phyloP scores from a whole-genome alignment of 495 filamentous ascomycete species.

The Entonaema liquescens region DNA sequence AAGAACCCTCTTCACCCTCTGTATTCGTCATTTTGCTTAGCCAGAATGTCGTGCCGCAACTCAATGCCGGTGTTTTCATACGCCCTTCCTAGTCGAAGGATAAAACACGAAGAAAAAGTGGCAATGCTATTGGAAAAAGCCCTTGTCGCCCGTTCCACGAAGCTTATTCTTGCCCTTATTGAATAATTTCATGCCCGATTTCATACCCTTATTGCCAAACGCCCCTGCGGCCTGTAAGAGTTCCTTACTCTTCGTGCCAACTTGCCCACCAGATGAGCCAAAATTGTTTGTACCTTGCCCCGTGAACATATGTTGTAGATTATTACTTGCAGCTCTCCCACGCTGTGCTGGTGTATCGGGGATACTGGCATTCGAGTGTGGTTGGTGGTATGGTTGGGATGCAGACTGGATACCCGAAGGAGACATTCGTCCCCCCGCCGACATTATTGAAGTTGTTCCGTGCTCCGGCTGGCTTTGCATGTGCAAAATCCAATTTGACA shows the following conservation, averaged over 20 bases:
- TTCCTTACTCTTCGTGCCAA: slow-evolving; percentile 83
- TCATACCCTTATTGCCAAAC: slow-evolving; percentile 52
- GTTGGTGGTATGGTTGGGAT: slow-evolving; percentile 60
- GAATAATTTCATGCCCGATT: slow-evolving; percentile 85
- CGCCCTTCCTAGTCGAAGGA: slow-evolving; percentile 17
- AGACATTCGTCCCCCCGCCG: slow-evolving; percentile 39
- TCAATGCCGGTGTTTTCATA: not conserved
- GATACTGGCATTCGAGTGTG: slow-evolving; percentile 52
- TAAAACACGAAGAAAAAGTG: slow-evolving; percentile 35
- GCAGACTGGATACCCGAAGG: slow-evolving; percentile 28
- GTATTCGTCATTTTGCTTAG: not conserved
- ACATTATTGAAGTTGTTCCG: slow-evolving; percentile 12
- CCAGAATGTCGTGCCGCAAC: not conserved
- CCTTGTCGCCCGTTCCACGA: slow-evolving; percentile 77
- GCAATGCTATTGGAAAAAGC: slow-evolving; percentile 65
- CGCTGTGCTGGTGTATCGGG: slow-evolving; percentile 18
- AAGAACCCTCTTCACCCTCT: not conserved
- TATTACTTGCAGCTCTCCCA: slow-evolving; percentile 34
- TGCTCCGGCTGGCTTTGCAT: slow-evolving; percentile 54
- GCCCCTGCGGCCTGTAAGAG: slow-evolving; percentile 78
- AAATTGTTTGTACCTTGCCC: slow-evolving; percentile 46
- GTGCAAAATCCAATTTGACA: slow-evolving; percentile 74
- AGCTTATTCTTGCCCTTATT: slow-evolving; percentile 87
- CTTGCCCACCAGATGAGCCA: slow-evolving; percentile 54
- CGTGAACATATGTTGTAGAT: slow-evolving; percentile 36